These are phyloP conservation scores for Talaromyces sp. DNA, from an alignment of 2,329 filamentous ascomycete species.

Conservation along the genomic window DNA sequence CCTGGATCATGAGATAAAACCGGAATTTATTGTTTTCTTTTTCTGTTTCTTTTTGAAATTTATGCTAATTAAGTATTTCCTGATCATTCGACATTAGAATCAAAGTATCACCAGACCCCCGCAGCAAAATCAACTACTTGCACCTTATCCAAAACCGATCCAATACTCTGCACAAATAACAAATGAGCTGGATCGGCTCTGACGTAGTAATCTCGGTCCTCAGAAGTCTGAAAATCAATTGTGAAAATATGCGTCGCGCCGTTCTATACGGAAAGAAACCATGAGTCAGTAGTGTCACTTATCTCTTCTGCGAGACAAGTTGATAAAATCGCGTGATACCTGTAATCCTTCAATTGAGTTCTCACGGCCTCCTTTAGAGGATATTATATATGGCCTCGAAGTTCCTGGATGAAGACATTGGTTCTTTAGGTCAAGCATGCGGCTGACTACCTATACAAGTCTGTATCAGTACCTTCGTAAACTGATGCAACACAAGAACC, in stretches of 20 bases:
- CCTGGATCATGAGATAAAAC: background rate
- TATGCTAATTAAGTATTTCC: background rate
- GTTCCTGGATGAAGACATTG: slow-evolving; percentile 8
- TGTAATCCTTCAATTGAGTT: background rate
- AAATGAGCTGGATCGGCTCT: slow-evolving; percentile 58
- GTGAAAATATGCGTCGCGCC: slow-evolving; percentile 66
- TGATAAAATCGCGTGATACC: background rate
- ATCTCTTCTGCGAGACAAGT: background rate
- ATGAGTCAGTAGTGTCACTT: background rate
- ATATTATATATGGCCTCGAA: slow-evolving; percentile 4
- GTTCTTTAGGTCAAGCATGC: slow-evolving; percentile 10
- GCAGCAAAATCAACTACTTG: slow-evolving; percentile 31
- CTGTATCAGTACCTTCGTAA: background rate
- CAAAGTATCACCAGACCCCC: slow-evolving; percentile 16
- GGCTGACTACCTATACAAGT: background rate
- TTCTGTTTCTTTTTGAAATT: background rate
- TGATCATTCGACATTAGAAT: background rate
- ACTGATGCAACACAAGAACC: background rate
- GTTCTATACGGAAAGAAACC: slow-evolving; percentile 35
- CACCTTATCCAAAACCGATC: slow-evolving; percentile 24
- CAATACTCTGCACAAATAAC: slow-evolving; percentile 47
- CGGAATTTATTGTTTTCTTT: background rate
- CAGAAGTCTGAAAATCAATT: slow-evolving; percentile 56
- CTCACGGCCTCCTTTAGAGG: slow-evolving; percentile 7
- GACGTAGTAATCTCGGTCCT: slow-evolving; percentile 65